Evolutionary conservation across 2,329 filamentous ascomycete genomes (phyloP), one percentile per base, ranked within the genome.

Genomic region (Emmonsiellopsis sp.): DNA sequence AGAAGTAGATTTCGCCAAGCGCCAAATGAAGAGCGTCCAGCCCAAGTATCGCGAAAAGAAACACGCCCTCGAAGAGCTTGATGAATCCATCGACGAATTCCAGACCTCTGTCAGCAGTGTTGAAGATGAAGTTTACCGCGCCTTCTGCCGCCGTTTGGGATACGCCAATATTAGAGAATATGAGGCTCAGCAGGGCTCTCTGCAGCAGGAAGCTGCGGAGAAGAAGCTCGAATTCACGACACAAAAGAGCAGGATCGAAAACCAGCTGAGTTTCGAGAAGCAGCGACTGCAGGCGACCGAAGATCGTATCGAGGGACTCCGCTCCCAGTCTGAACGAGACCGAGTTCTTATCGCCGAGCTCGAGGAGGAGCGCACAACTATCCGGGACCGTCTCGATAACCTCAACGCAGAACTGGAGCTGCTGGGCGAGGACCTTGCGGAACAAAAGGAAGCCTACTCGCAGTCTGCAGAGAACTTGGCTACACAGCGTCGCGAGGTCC

Each of bases 81-180:
- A 80, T 42, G 68, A 73, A 45, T 77, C 77, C 30, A 79, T 87
- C 9, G 68, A 78, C 43, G 72, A 76, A 49, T 78, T 80, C 49
- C 75, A 81, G 61, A 73, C 78, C 30, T 82, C 86, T 1, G 87
- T 97, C 56, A 81, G 86, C 43, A 79, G 82, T 52, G 87, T 95
- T 15, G 90, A 96, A 66, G 93, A 98, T 66, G 81, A 90, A 61
- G 79, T 98, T 32, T 98, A 96, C 69, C 78, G 79, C 20, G 78
- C 78, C 41, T 98, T 98, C 73, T 98, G 93, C 73, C 81, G 83
- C 62, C 83, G 87, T 53, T 82, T 96, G 16, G 89, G 91, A 0
- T 97, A 95, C 67, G 79, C 82, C 54, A 86, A 94, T 63, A 94
- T 98, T 59, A 87, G 92, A 55, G 87, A 89, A 54, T 98, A 97